Percentiles rank a stretch among this genome's conserved stretches.
These are phyloP conservation scores for Parathielavia appendiculata DNA, from an alignment of 495 filamentous ascomycete genomes.

Conservation along the genomic window DNA sequence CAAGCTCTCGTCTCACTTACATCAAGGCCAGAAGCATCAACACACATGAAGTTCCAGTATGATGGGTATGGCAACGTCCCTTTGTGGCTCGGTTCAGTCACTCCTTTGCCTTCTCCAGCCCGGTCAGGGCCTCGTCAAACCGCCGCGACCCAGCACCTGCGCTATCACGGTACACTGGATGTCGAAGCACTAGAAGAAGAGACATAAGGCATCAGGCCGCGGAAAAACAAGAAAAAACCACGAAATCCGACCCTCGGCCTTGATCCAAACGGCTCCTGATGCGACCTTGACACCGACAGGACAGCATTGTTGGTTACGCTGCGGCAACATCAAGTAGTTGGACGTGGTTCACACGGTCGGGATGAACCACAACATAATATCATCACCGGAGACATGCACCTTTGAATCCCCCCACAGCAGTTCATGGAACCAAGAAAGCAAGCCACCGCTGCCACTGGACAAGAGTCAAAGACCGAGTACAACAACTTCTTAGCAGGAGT, in stretches of 20 bases:
- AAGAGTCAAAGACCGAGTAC: too few species aligned
- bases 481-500: too few species aligned
- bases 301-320: not conserved
- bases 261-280: not conserved
- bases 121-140: not conserved
- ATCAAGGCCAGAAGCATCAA: not conserved
- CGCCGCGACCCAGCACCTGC: not conserved
- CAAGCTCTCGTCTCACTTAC: not conserved
- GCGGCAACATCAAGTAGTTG: not conserved
- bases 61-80: not conserved
- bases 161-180: not conserved
- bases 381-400: too few species aligned
- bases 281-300: not conserved
- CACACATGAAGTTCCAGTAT: not conserved
- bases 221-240: not conserved
- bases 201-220: too few species aligned
- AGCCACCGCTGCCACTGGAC: too few species aligned
- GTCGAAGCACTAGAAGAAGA: not conserved
- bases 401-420: too few species aligned
- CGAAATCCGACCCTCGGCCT: not conserved
- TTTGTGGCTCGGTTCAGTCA: not conserved
- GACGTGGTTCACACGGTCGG: too few species aligned
- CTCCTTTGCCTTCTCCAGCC: not conserved
- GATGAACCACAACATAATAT: too few species aligned
- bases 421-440: too few species aligned